phyloP scores from a whole-genome alignment of 1,139 yeast species.

The Candida dubliniensis region DNA sequence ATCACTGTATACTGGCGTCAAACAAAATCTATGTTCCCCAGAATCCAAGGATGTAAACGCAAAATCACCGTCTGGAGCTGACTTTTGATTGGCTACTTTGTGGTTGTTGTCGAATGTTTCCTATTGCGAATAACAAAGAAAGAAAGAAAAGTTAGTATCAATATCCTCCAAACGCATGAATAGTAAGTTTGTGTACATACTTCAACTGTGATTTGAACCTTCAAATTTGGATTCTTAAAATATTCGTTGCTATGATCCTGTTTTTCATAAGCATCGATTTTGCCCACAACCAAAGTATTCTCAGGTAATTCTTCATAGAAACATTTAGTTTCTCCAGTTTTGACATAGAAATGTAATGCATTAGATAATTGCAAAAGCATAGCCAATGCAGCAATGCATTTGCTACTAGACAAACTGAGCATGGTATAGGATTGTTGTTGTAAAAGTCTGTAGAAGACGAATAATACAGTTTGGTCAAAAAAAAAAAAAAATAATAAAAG shows the following conservation, averaged over 20 bases:
- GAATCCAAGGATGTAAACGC: constrained; percentile 44
- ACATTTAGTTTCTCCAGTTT: constrained; percentile 47
- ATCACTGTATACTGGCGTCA: constrained; percentile 44
- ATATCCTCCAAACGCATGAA: background rate
- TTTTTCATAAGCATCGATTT: constrained; percentile 43
- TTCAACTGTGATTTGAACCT: constrained; percentile 42
- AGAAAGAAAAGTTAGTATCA: constrained; percentile 24
- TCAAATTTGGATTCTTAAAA: constrained; percentile 31
- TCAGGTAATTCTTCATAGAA: constrained; percentile 47
- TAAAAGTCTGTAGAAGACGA: background rate
- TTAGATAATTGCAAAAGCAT: constrained; percentile 19
- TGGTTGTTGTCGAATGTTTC: constrained; percentile 52
- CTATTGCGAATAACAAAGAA: constrained; percentile 16
- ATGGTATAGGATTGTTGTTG: background rate
- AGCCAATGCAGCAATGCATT: constrained; percentile 8
- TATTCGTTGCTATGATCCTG: constrained; percentile 32
- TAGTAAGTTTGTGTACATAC: constrained; percentile 19
- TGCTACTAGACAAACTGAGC: background rate
- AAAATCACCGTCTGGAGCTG: constrained; percentile 41
- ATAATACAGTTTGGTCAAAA: background rate
- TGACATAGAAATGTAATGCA: constrained; percentile 48
- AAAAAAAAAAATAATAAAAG: background rate
- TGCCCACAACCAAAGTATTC: constrained; percentile 46
- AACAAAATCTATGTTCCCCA: constrained; percentile 52
- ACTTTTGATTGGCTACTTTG: constrained; percentile 42